Conservation (phyloP, 805 yeast species). For the Barnettozyma sp. region DNA sequence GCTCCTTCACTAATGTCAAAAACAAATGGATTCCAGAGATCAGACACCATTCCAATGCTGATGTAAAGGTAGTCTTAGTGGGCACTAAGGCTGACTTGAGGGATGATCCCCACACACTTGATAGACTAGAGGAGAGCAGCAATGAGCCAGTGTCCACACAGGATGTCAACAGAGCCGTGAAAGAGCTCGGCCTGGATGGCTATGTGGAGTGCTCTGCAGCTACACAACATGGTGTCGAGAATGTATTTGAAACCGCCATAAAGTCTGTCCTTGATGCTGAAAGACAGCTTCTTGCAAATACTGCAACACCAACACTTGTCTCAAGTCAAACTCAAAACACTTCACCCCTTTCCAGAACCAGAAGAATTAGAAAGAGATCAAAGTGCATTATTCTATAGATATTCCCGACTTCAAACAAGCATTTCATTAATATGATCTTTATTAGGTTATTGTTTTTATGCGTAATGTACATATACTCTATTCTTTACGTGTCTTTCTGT, state of each 20-base stretch:
- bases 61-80: constrained; percentile 60
- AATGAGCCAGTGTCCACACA: constrained; percentile 51
- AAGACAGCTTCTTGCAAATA: constrained; percentile 10
- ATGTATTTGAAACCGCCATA: constrained; percentile 79
- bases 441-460: too few relatives aligned
- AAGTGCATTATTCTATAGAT: constrained; percentile 42
- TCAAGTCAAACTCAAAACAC: constrained; percentile 6
- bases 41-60: constrained; percentile 72
- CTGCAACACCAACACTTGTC: constrained; percentile 5
- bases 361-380: constrained; percentile 37
- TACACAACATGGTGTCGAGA: constrained; percentile 79
- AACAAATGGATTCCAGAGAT: constrained; percentile 86
- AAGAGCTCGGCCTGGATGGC: constrained; percentile 62
- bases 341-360: too few relatives aligned
- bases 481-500: too few relatives aligned
- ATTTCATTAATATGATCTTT: too few relatives aligned
- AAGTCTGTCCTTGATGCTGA: constrained; percentile 45
- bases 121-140: constrained; percentile 52
- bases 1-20: constrained; percentile 72
- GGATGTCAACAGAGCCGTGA: constrained; percentile 63
- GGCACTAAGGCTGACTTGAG: constrained; percentile 89
- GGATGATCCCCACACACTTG: constrained; percentile 71
- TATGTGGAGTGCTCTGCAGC: constrained; percentile 89
- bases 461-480: too few relatives aligned
- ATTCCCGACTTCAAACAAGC: too few relatives aligned